phyloP scores from a whole-genome alignment of 192 early-diverging fungal genomes.

The Podila horticola region DNA sequence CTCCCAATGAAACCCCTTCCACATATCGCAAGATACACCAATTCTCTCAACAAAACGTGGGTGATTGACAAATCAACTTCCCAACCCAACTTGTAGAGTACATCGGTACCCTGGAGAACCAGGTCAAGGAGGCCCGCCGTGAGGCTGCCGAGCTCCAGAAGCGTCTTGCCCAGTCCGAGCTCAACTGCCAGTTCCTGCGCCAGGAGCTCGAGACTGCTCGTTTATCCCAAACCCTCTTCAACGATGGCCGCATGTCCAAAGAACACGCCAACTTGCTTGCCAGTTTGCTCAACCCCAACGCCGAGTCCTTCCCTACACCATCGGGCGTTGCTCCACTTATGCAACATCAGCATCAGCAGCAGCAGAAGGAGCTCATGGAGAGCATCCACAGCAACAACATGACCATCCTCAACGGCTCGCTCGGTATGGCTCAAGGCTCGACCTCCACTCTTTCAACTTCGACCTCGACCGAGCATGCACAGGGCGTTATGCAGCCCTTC shows the following conservation, averaged over 20 bases:
- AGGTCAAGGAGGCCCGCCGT: constrained; percentile 63
- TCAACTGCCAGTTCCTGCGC: constrained; percentile 41
- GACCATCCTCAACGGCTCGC: constrained; percentile 44
- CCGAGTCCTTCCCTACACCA: constrained; percentile 44
- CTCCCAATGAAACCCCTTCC: too few relatives aligned
- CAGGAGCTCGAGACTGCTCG: constrained; percentile 42
- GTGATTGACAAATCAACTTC: constrained; percentile 6
- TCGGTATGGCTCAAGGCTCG: constrained; percentile 9
- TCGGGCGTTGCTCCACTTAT: not conserved
- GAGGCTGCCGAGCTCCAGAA: constrained; percentile 60
- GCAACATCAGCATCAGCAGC: constrained; percentile 16
- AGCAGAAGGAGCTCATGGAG: constrained; percentile 47
- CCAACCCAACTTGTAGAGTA: constrained; percentile 52
- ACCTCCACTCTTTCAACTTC: not conserved
- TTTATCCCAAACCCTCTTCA: constrained; percentile 44
- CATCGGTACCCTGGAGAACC: constrained; percentile 67
- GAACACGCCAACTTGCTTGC: constrained; percentile 47
- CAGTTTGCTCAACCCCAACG: constrained; percentile 47
- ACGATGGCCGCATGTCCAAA: constrained; percentile 38
- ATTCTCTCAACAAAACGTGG: not conserved
- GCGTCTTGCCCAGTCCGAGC: constrained; percentile 52
- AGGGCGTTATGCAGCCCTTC: constrained; percentile 34
- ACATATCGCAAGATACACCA: not conserved
- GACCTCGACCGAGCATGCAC: not conserved
- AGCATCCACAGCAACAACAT: constrained; percentile 46